These are phyloP conservation scores for Alternaria ventricosa DNA, from an alignment of 2,329 filamentous ascomycete genomes.

Conservation along the genomic window DNA sequence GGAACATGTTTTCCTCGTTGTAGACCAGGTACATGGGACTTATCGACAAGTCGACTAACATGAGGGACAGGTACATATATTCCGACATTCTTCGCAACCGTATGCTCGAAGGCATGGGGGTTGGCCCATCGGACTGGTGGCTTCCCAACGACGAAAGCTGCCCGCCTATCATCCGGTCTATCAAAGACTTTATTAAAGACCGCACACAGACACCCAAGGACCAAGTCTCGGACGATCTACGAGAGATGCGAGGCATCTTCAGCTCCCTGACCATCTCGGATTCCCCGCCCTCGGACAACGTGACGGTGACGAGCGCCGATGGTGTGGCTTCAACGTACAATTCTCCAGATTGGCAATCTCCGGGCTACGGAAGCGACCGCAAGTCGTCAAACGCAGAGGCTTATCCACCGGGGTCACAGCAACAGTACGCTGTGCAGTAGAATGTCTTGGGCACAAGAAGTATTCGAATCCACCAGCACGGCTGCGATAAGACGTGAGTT, in stretches of 20 bases:
- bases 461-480: neutral
- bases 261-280: conserved; percentile 48
- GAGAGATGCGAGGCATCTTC: conserved; percentile 76
- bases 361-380: conserved; percentile 27
- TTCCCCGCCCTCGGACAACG: conserved; percentile 38
- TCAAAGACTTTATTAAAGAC: conserved; percentile 83
- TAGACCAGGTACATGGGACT: neutral
- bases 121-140: conserved; percentile 85
- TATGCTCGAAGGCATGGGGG: conserved; percentile 77
- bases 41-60: conserved; percentile 13
- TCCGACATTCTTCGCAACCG: conserved; percentile 74
- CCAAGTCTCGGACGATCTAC: conserved; percentile 66
- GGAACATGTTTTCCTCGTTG: neutral
- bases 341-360: conserved; percentile 32
- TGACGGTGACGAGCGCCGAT: conserved; percentile 37
- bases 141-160: conserved; percentile 81
- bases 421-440: conserved; percentile 24
- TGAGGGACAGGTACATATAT: conserved; percentile 74
- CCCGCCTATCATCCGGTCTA: conserved; percentile 73
- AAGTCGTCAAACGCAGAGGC: conserved; percentile 25
- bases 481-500: conserved; percentile 5
- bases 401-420: conserved; percentile 14
- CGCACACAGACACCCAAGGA: conserved; percentile 63
- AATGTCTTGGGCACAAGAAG: neutral
- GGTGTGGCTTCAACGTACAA: conserved; percentile 23